Evolutionary conservation across 441 rosid genomes (phyloP).

Genomic region (Biscutella auriculata): DNA sequence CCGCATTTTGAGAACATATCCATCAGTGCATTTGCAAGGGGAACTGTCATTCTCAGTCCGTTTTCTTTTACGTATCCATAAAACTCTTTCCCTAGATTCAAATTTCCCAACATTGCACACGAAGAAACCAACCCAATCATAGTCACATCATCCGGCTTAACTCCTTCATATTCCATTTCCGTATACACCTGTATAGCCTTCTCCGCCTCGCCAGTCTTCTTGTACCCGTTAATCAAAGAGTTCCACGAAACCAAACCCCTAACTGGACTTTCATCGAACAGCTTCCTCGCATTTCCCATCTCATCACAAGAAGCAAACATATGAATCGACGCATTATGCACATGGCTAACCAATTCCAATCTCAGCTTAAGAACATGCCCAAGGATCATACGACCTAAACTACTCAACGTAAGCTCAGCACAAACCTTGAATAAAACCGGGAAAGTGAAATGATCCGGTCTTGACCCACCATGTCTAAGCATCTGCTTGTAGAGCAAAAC

Average conservation of each 20-base stretch:
- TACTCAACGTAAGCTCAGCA: constrained; percentile 25
- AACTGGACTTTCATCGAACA: constrained; percentile 65
- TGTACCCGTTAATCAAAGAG: constrained; percentile 69
- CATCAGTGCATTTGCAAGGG: constrained; percentile 61
- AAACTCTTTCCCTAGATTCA: constrained; percentile 52
- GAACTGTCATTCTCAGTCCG: constrained; percentile 39
- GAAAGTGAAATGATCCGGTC: constrained; percentile 64
- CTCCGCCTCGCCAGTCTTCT: constrained; percentile 33
- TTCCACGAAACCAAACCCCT: constrained; percentile 89
- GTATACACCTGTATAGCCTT: constrained; percentile 39
- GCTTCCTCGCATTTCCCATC: constrained; percentile 42
- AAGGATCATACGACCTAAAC: constrained; percentile 39
- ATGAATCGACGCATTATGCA: constrained; percentile 56
- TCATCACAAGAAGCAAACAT: constrained; percentile 48
- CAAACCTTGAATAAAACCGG: constrained; percentile 62
- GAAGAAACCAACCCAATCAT: constrained; percentile 69
- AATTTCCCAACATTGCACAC: constrained; percentile 41
- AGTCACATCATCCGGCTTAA: constrained; percentile 59
- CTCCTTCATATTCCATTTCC: constrained; percentile 40
- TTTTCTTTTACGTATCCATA: constrained; percentile 32
- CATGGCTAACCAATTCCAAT: constrained; percentile 44
- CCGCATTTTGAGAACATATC: constrained; percentile 84
- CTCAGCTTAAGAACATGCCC: constrained; percentile 64
- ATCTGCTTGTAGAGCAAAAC: constrained; percentile 42
- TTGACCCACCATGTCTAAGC: constrained; percentile 35